Evolutionary conservation across 2,329 filamentous ascomycete genomes (phyloP).

Genomic region (Aquanectria penicillioides): DNA sequence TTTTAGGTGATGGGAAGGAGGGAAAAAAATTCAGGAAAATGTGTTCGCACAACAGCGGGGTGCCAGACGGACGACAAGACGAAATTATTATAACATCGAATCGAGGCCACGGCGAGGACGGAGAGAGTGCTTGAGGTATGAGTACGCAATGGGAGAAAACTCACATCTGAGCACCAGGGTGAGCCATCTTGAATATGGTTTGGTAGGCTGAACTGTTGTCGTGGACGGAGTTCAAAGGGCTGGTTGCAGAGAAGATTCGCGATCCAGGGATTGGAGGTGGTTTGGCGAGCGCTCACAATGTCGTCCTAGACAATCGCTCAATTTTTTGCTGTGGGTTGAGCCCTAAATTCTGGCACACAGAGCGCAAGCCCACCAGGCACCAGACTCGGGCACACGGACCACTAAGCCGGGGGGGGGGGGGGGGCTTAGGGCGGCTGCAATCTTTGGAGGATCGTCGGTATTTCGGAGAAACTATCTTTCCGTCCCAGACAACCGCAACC

Average conservation of each 20-base stretch:
- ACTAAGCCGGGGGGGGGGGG: too few species aligned
- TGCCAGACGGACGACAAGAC: not conserved
- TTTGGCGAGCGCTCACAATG: constrained; percentile 39
- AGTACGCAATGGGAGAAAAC: constrained; percentile 42
- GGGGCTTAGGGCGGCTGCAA: not conserved
- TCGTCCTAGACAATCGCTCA: constrained; percentile 28
- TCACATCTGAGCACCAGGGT: constrained; percentile 71
- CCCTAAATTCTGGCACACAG: constrained; percentile 41
- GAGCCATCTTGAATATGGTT: constrained; percentile 64
- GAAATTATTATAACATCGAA: constrained; percentile 1
- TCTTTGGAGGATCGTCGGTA: not conserved
- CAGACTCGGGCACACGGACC: not conserved
- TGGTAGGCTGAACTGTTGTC: constrained; percentile 45
- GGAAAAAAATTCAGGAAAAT: not conserved
- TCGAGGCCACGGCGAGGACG: not conserved
- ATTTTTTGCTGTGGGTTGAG: constrained; percentile 49
- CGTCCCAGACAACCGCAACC: not conserved
- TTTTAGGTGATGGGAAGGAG: not conserved
- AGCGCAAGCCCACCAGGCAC: constrained; percentile 14
- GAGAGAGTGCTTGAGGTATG: not conserved
- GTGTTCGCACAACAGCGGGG: constrained; percentile 12
- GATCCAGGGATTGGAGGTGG: constrained; percentile 42
- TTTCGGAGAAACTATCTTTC: constrained; percentile 33
- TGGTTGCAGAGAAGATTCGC: constrained; percentile 45
- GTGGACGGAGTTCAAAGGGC: constrained; percentile 49